Evolutionary conservation across 176 grass and related monocot species (phyloP), one percentile per base, ranked within the genome.

Genomic region (Rhynchospora breviuscula): DNA sequence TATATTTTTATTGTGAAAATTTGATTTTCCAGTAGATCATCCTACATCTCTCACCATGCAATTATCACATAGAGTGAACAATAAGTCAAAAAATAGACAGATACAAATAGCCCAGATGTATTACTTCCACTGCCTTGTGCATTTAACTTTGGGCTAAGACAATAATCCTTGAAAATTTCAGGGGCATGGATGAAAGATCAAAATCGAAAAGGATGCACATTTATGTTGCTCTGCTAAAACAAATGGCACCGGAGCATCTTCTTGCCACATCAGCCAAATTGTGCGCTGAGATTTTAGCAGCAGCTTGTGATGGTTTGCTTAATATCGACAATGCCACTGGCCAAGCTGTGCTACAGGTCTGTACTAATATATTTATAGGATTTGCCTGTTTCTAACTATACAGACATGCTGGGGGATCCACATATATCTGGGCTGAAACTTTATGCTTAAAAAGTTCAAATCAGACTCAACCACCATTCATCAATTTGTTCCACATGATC

Each of bases 221-320:
- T 73, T 98, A 94, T 87, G 82, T 90, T 81, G 94, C 92, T 87
- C 88, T 98, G 86, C 78, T 98, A 69, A 98, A 91, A 90, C 95
- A 98, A 88, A 98, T 98, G 95, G 95, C 95, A 74, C 95, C 92
- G 59, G 95, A 98, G 82, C 95, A 98, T 54, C 95, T 98, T 85
- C 85, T 98, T 85, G 95, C 95, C 77, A 98, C 95, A 3, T 98
- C 92, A 51, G 95, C 95, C 46, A 94, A 98, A 67, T 90, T 98
- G 44, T 98, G 95, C 86, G 90, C 95, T 21, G 95, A 98, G 89
- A 94, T 98, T 70, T 88, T 98, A 62, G 95, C 95, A 81, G 90
- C 87, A 89, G 92, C 85, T 86, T 94, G 91, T 85, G 95, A 98
- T 87, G 90, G 95, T 54, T 91, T 94, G 85, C 90, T 98, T 33